These are phyloP conservation scores for Cymodocea nodosa DNA, from an alignment of 116 monocot genomes.

Conservation along the genomic window DNA sequence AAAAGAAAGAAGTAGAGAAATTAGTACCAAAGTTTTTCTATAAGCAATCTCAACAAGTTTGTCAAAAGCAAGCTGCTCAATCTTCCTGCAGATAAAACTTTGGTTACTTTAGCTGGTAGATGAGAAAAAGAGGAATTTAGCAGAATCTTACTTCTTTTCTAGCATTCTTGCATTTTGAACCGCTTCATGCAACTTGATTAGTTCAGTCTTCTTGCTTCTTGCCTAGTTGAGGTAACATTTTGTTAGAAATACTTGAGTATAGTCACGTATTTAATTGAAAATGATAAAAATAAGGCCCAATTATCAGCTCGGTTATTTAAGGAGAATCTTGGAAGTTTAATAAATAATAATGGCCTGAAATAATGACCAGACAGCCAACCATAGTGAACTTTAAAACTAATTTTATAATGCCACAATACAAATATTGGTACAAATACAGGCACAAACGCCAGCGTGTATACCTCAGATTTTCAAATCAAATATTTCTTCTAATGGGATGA, in stretches of 20 bases:
- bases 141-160: slow-evolving; percentile 5
- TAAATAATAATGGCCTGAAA: too few species aligned
- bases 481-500: too few species aligned
- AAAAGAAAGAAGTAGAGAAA: not conserved
- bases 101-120: not conserved
- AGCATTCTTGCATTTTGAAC: slow-evolving; percentile 6
- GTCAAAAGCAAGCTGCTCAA: slow-evolving; percentile 12
- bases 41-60: slow-evolving; percentile 11
- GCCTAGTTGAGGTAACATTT: not conserved
- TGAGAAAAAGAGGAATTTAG: not conserved
- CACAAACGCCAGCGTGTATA: too few species aligned
- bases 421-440: too few species aligned
- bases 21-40: slow-evolving; percentile 8
- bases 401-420: too few species aligned
- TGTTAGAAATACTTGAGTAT: not conserved
- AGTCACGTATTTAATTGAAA: too few species aligned
- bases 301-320: too few species aligned
- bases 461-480: too few species aligned
- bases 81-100: slow-evolving; percentile 2
- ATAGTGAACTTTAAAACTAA: too few species aligned
- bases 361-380: too few species aligned
- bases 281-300: too few species aligned
- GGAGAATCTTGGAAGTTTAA: too few species aligned
- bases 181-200: not conserved
- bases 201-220: not conserved